Conservation (phyloP, 140 eudicot species). For the Ambrosia hybrid region DNA sequence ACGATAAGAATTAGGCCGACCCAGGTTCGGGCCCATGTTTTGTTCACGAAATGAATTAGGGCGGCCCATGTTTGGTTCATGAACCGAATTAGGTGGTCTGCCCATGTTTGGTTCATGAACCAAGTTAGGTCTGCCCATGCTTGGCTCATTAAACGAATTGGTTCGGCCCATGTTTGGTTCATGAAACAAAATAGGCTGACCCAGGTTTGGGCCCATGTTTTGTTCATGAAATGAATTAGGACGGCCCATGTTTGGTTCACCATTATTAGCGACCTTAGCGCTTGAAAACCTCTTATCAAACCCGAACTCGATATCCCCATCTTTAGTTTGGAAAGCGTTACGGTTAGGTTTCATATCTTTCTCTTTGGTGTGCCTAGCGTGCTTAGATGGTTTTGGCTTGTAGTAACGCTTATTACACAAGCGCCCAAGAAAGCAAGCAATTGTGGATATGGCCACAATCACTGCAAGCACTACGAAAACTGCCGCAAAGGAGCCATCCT, state of each 20-base stretch:
- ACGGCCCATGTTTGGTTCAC: constrained; percentile 26
- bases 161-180: constrained; percentile 25
- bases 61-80: constrained; percentile 18
- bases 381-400: constrained; percentile 37
- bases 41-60: constrained; percentile 18
- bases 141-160: constrained; percentile 12
- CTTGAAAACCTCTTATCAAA: constrained; percentile 44
- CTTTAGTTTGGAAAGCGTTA: constrained; percentile 44
- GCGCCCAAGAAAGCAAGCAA: constrained; percentile 47
- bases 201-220: constrained; percentile 13
- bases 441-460: constrained; percentile 36
- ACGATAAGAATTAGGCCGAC: constrained; percentile 18
- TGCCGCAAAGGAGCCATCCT: constrained; percentile 52
- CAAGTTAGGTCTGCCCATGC: constrained; percentile 26
- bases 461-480: constrained; percentile 47
- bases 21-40: constrained; percentile 9
- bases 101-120: constrained; percentile 21
- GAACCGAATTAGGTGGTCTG: constrained; percentile 18
- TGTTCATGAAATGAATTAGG: constrained; percentile 15
- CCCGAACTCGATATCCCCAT: constrained; percentile 48
- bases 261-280: constrained; percentile 40
- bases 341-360: constrained; percentile 33
- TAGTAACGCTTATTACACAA: constrained; percentile 31
- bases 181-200: constrained; percentile 16
- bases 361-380: constrained; percentile 23